Evolutionary conservation across 352 stramenopile genomes (phyloP).

Genomic region (Blastocystis hominis): DNA sequence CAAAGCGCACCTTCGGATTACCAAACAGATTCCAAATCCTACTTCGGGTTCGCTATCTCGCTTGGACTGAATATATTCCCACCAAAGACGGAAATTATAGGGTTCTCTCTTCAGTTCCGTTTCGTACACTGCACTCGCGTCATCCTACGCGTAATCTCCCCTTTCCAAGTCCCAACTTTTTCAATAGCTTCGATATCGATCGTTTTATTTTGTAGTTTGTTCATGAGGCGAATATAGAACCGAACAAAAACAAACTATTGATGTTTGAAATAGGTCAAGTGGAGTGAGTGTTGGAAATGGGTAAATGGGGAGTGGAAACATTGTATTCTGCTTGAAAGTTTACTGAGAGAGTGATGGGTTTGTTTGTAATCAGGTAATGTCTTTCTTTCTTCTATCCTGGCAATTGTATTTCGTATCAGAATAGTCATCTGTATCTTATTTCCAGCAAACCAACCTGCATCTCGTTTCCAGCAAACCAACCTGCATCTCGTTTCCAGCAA

Average conservation of each 20-base stretch:
- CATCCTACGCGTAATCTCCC: not conserved
- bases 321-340: too few species aligned
- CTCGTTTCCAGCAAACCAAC: too few species aligned
- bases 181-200: not conserved
- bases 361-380: too few species aligned
- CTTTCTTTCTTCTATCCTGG: too few species aligned
- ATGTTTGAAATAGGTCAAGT: too few species aligned
- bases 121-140: slow-evolving; percentile 38
- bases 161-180: not conserved
- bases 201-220: not conserved
- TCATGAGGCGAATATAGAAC: not conserved
- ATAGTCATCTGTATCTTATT: too few species aligned
- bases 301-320: too few species aligned
- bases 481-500: too few species aligned
- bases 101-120: slow-evolving; percentile 32
- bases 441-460: too few species aligned
- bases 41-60: slow-evolving; percentile 32
- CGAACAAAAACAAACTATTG: not conserved
- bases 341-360: too few species aligned
- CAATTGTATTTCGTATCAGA: too few species aligned
- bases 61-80: slow-evolving; percentile 41
- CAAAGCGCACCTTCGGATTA: slow-evolving; percentile 9
- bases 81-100: slow-evolving; percentile 54
- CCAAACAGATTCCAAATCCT: not conserved
- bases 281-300: too few species aligned